Evolutionary conservation across 169 alveolate genomes (phyloP).

Genomic region (Neospora caninum): DNA sequence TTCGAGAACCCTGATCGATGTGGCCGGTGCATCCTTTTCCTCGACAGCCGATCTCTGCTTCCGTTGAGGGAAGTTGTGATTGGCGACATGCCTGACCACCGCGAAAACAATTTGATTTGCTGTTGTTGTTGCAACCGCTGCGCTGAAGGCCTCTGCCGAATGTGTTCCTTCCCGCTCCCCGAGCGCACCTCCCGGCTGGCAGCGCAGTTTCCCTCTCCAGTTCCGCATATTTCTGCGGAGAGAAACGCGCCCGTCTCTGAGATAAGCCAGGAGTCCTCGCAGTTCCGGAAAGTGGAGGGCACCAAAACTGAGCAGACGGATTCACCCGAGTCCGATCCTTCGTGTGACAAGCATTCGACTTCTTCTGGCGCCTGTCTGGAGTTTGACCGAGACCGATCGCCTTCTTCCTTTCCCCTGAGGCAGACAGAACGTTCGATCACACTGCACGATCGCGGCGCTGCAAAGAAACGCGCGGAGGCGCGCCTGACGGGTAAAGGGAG

Average conservation of each 20-base stretch:
- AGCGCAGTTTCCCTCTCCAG: too few species aligned
- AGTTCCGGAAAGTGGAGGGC: too few species aligned
- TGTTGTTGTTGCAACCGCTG: slow-evolving; percentile 26
- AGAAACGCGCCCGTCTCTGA: too few species aligned
- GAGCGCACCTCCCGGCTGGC: background rate
- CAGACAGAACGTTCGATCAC: background rate
- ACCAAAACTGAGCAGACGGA: background rate
- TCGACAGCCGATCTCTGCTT: slow-evolving; percentile 31
- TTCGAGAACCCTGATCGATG: background rate
- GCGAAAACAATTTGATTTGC: background rate
- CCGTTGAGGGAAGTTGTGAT: slow-evolving; percentile 8
- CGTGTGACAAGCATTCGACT: background rate
- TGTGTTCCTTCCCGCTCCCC: background rate
- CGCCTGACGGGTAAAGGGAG: background rate
- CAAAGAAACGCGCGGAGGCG: background rate
- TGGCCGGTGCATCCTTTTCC: slow-evolving; percentile 30
- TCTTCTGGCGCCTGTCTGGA: background rate
- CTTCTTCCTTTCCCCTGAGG: background rate
- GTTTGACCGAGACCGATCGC: background rate
- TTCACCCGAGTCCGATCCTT: background rate
- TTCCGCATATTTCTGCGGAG: too few species aligned
- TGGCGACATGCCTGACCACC: slow-evolving; percentile 10
- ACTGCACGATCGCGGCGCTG: background rate
- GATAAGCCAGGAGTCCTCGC: too few species aligned
- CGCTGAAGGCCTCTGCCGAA: background rate